phyloP scores from a whole-genome alignment of 768 basidiomycete genomes.

The Tylopilus felleus region DNA sequence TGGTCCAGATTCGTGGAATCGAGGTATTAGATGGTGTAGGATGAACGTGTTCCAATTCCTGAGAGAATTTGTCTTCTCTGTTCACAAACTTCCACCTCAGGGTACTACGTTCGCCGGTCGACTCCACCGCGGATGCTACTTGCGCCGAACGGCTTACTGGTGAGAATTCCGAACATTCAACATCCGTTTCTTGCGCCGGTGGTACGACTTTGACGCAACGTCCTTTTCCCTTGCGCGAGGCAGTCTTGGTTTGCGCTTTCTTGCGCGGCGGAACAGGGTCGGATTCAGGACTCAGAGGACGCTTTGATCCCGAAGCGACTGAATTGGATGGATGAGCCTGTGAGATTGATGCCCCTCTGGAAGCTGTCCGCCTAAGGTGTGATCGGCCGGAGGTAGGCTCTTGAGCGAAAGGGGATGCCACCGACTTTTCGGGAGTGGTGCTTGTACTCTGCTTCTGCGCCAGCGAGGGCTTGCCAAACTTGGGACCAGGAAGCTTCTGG shows the following conservation, averaged over 20 bases:
- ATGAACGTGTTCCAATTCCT: not conserved
- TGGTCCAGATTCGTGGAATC: slow-evolving; percentile 28
- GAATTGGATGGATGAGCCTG: not conserved
- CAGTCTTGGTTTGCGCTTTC: not conserved
- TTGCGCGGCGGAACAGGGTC: slow-evolving; percentile 6
- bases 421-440: not conserved
- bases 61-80: not conserved
- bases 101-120: not conserved
- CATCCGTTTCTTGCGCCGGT: not conserved
- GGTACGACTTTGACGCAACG: not conserved
- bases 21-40: not conserved
- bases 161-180: not conserved
- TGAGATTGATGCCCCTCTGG: not conserved
- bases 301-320: slow-evolving; percentile 9
- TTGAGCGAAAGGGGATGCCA: not conserved
- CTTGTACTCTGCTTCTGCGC: not conserved
- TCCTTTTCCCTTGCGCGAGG: not conserved
- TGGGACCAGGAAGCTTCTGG: slow-evolving; percentile 27
- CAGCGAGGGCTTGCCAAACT: not conserved
- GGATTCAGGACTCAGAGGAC: slow-evolving; percentile 12
- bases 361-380: not conserved
- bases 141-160: not conserved
- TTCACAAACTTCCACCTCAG: slow-evolving; percentile 22
- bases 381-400: not conserved
- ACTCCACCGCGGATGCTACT: not conserved